Base-by-base conservation (phyloP, 768 basidiomycete species). In the Lactarius hatsudake region DNA sequence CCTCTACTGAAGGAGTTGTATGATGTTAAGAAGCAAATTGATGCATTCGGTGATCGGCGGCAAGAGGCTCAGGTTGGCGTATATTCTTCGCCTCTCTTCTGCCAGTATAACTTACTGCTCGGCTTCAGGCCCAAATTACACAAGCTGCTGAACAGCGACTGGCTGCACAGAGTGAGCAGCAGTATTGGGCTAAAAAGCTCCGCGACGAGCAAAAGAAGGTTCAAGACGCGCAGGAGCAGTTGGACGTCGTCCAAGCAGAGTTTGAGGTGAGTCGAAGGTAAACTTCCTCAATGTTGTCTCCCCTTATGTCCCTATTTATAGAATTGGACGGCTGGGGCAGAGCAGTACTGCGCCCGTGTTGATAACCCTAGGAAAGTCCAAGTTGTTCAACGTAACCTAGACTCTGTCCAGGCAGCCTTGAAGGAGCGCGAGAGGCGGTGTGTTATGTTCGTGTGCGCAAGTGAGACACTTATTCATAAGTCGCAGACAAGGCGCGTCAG, bases 401-500 rank as follows among this genome's bases (percentile, higher is more conserved):
- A 88, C 0, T 86, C 86, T 3, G 83, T 89, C 4, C 79, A 88
- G 71, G 80, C 79, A 32, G 88, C 90, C 1, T 74, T 96, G 69
- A 80, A 85, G 65, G 85, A 87, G 71, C 84, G 88, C 32, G 88
- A 89, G 75, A 84, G 80, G 71, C 81, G 76, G 91, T 89, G 69
- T 13, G 81, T 73, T 40, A 34, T 3, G 40, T 28, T 30, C 23
- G 48, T 43, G 17, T 70, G 72, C 17, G 69, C 28, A 57, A 36
- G 42, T 42, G 61, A 28, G 28, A 1, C 53, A 9, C 61, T 72
- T 32, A 65, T 66, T 67, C 34, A 36, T 20, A 45, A 5, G 34
- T 43, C 5, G 10, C 63, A 93, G 90, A 48, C 87, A 93, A 61
- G 93, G 93, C 9, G 87, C 87, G 0, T 83, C 86, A 2, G 84